Evolutionary conservation across 148 eudicot genomes (phyloP), one percentile per base, ranked within the genome.

Genomic region (Chenopodium quinoa): DNA sequence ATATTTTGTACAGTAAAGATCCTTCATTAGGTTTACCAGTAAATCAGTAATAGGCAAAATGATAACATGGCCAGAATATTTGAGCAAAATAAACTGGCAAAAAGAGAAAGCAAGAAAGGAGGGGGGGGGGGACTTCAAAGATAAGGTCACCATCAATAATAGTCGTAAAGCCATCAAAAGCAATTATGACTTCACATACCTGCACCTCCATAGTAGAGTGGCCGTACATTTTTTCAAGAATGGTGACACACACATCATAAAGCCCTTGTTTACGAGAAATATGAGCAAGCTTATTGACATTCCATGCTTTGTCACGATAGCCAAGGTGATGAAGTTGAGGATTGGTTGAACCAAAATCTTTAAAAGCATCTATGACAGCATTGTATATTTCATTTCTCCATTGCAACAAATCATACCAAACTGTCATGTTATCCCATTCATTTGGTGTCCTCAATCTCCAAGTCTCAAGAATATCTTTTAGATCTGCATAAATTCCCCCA

Each of bases 321-420:
- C 99, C 99, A 84, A 92, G 97, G 85, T 92, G 97, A 88, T 97
- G 98, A 85, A 97, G 94, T 78, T 90, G 95, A 54, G 98, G 79
- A 86, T 94, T 94, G 62, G 97, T 88, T 76, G 87, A 78, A 32
- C 86, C 90, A 79, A 90, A 90, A 85, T 94, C 97, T 86, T 92
- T 94, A 80, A 97, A 97, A 71, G 98, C 98, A 54, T 97, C 98
- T 85, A 97, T 94, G 19, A 94, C 99, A 76, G 84, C 86, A 86
- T 92, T 94, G 83, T 97, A 97, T 86, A 97, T 92, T 86, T 97
- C 98, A 92, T 97, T 97, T 81, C 99, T 94, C 99, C 99, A 97
- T 71, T 97, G 99, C 75, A 97, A 90, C 85, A 97, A 85, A 87
- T 97, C 99, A 81, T 90, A 97, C 99, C 99, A 97, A 60, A 97